phyloP scores from a whole-genome alignment of 2,329 filamentous ascomycete species.

The Neofusicoccum umdonicola region DNA sequence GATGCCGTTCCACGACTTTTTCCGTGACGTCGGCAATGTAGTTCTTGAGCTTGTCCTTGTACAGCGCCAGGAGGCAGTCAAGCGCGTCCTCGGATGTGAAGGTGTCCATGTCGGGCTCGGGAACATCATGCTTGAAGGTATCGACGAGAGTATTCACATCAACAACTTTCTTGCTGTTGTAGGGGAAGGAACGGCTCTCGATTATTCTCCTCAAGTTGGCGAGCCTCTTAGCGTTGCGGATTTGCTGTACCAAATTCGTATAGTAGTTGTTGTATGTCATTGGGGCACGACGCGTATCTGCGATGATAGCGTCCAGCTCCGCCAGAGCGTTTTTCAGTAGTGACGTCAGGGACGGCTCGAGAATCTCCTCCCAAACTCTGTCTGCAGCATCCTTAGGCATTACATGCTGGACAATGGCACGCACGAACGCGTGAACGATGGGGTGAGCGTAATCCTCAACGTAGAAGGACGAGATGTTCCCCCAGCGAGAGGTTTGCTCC shows the following conservation, averaged over 20 bases:
- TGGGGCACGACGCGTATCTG: conserved; percentile 47
- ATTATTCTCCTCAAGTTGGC: conserved; percentile 23
- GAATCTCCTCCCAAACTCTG: conserved; percentile 36
- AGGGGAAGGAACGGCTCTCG: background rate
- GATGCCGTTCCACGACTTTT: conserved; percentile 39
- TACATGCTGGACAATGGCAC: conserved; percentile 34
- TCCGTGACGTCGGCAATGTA: conserved; percentile 36
- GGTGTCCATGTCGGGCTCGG: conserved; percentile 33
- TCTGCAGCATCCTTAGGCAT: conserved; percentile 42
- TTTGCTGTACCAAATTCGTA: conserved; percentile 29
- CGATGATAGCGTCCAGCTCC: conserved; percentile 48
- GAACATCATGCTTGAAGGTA: background rate
- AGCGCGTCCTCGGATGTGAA: conserved; percentile 36
- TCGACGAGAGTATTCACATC: background rate
- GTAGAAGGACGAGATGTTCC: conserved; percentile 36
- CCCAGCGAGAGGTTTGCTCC: conserved; percentile 59
- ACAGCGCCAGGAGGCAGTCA: conserved; percentile 36
- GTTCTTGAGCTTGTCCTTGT: conserved; percentile 38
- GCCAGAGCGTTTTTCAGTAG: conserved; percentile 36
- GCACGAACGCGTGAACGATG: conserved; percentile 34
- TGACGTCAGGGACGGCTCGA: conserved; percentile 44
- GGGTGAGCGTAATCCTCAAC: conserved; percentile 34
- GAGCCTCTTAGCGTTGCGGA: conserved; percentile 27
- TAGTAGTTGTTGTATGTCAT: conserved; percentile 56
- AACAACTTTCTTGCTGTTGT: background rate